Evolutionary conservation across 805 yeast species (phyloP), one percentile per base, ranked within the genome.

Genomic region (Wickerhamomyces queroliae): DNA sequence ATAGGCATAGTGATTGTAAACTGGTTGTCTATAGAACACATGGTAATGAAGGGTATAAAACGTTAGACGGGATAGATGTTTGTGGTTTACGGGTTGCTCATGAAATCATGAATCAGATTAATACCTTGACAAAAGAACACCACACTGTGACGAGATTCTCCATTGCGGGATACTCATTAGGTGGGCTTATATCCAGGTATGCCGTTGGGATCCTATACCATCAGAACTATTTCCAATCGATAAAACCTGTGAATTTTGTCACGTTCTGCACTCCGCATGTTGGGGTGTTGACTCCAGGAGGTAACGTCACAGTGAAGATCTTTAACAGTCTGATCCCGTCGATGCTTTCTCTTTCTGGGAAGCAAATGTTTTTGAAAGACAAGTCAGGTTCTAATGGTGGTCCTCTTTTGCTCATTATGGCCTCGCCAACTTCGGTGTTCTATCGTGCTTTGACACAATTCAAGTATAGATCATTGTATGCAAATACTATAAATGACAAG

Each of bases 31-130:
- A 37, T 37, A 50, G 43, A 32, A 48, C 50, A 16, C 49, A 43
- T 35, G 52, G 42, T 17, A 57, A 54, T 25, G 61, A 55, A 40
- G 91, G 90, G 7, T 84, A 78, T 55, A 74, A 75, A 52, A 88
- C 95, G 3, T 81, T 86, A 50, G 96, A 88, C 54, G 96, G 96
- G 2, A 78, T 87, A 18, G 95, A 87, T 48, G 78, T 86, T 21
- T 86, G 93, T 53, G 95, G 95, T 2, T 67, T 78, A 36, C 66
- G 95, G 18, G 82, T 85, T 7, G 78, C 83, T 1, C 72, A 72
- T 38, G 95, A 88, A 59, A 78, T 88, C 36, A 56, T 64, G 16
- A 48, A 44, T 1, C 67, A 68, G 49, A 62, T 76, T 16, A 49
- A 25, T 28, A 18, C 24, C 20, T 45, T 45, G 47, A 58, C 39